Evolutionary conservation across 345 rosid genomes (phyloP).

Genomic region (Salix arbutifolia): DNA sequence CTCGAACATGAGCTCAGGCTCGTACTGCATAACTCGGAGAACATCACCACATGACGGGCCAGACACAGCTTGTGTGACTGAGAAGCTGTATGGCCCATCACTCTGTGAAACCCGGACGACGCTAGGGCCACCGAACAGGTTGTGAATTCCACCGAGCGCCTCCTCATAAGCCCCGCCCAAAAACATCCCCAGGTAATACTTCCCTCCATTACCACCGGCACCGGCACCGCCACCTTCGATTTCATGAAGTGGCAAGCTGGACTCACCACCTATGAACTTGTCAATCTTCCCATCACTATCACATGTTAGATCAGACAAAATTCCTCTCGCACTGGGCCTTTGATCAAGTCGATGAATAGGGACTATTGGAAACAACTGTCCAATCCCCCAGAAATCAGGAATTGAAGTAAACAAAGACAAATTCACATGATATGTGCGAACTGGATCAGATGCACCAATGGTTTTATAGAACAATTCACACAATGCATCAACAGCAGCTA

Average conservation of each 20-base stretch:
- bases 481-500: constrained; percentile 80
- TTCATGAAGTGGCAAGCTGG: constrained; percentile 88
- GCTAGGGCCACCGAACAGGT: constrained; percentile 92
- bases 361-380: constrained; percentile 81
- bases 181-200: constrained; percentile 91
- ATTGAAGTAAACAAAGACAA: constrained; percentile 90
- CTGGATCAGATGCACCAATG: constrained; percentile 50
- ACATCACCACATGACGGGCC: constrained; percentile 88
- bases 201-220: constrained; percentile 26
- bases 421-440: constrained; percentile 70
- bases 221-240: constrained; percentile 32
- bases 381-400: constrained; percentile 97
- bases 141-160: constrained; percentile 96
- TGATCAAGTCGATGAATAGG: constrained; percentile 81
- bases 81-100: constrained; percentile 90
- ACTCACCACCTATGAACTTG: constrained; percentile 82
- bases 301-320: constrained; percentile 85
- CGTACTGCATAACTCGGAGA: constrained; percentile 91
- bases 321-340: constrained; percentile 63
- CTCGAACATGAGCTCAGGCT: constrained; percentile 96
- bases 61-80: constrained; percentile 71
- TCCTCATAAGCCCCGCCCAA: constrained; percentile 98
- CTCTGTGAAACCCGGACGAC: constrained; percentile 80
- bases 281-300: constrained; percentile 92
- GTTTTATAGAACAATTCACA: constrained; percentile 62